These are phyloP conservation scores for Biscutella laevigata DNA, from an alignment of 441 rosid genomes.

Conservation along the genomic window DNA sequence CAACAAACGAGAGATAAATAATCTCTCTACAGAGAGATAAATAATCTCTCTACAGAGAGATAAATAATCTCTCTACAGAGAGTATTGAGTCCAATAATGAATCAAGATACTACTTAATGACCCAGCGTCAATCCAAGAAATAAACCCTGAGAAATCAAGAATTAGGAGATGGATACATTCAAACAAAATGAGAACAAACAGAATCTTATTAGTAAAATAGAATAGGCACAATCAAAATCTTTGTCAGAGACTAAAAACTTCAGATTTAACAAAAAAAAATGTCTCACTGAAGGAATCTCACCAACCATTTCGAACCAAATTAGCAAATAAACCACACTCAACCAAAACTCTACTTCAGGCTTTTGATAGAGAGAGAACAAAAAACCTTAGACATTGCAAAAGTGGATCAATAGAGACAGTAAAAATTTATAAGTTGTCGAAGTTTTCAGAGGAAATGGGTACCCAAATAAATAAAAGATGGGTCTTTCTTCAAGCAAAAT, in stretches of 20 bases:
- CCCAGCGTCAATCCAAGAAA: background rate
- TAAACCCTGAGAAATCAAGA: conserved; percentile 7
- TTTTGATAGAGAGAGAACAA: background rate
- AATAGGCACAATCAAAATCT: background rate
- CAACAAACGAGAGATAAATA: too few species aligned
- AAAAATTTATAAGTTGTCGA: background rate
- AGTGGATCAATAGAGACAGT: conserved; percentile 8
- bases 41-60: too few species aligned
- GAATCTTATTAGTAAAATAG: background rate
- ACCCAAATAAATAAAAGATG: conserved; percentile 16
- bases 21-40: too few species aligned
- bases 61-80: background rate
- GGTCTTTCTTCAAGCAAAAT: background rate
- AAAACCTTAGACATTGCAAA: background rate
- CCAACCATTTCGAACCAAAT: background rate
- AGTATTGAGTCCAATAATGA: too few species aligned
- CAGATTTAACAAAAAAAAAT: background rate
- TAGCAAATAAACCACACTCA: background rate
- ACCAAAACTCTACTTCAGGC: background rate
- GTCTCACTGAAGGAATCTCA: background rate
- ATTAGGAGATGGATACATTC: background rate
- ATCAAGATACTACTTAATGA: background rate
- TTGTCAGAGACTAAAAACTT: background rate
- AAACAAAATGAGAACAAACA: conserved; percentile 10
- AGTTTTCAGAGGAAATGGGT: conserved; percentile 28